Evolutionary conservation across 345 rosid species (phyloP).

Genomic region (Dipteronia dyeriana): DNA sequence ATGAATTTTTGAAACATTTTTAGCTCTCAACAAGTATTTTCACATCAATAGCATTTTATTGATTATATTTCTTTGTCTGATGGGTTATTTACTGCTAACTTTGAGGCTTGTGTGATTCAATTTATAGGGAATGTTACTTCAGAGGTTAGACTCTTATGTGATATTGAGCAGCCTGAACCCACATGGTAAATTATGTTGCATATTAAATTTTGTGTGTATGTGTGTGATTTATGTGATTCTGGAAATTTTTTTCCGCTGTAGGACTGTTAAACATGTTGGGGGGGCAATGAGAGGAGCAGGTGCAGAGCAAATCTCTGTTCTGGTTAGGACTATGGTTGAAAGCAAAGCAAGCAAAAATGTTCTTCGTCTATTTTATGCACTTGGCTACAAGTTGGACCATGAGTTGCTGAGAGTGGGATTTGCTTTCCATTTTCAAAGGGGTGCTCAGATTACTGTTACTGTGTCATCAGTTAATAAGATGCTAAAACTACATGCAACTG

Average conservation of each 20-base stretch:
- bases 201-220: not conserved
- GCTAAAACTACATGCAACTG: conserved; percentile 80
- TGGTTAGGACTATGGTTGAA: conserved; percentile 80
- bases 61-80: not conserved
- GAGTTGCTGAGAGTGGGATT: conserved; percentile 90
- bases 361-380: conserved; percentile 65
- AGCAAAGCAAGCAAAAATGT: conserved; percentile 98
- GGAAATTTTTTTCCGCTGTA: conserved; percentile 20
- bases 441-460: conserved; percentile 68
- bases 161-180: conserved; percentile 85
- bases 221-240: not conserved
- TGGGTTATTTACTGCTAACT: conserved; percentile 8
- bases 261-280: conserved; percentile 94
- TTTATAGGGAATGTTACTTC: conserved; percentile 65
- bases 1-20: not conserved
- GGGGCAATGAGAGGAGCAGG: conserved; percentile 92
- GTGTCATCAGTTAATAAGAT: conserved; percentile 86
- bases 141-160: conserved; percentile 85
- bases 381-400: conserved; percentile 92
- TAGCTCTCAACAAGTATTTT: not conserved
- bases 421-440: conserved; percentile 83
- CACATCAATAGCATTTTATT: not conserved
- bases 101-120: conserved; percentile 3
- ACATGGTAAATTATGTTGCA: conserved; percentile 52
- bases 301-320: conserved; percentile 86